Base-by-base conservation (phyloP, 441 rosid species). In the Breynia disticha region DNA sequence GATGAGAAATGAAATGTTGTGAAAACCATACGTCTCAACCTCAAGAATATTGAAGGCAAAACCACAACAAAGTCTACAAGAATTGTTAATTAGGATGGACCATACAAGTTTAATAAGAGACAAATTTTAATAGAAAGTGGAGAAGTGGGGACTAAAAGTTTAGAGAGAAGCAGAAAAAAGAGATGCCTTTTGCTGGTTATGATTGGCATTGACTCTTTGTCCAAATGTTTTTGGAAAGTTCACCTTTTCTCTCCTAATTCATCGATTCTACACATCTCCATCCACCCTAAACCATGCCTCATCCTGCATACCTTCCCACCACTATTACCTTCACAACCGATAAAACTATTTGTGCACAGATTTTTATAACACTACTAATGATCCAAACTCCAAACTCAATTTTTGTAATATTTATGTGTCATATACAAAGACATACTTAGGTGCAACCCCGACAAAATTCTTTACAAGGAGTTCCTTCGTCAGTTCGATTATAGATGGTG, bases 171-270 rank as follows among this genome's bases (percentile, higher is more conserved):
- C n/a, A n/a, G n/a, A n/a, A 39, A 8, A 39, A 39, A 38, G 67
- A 64, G 80, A 68, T 68, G 57, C 75, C 66, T 68, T 79, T 80
- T 73, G 76, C 61, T 63, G 66, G 78, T 64, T 76, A 83, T 89
- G 86, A 86, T 89, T 83, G 87, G 83, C 86, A 83, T 80, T 77
- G 82, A 86, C 93, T 81, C 57, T 61, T 86, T 86, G 95, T 83
- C 91, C 79, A 73, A 77, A 60, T 67, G 81, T 70, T 72, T 55
- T 81, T 88, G 84, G 85, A 77, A 83, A 81, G 66, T 77, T 85
- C 72, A 11, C 77, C 43, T 75, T 55, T 58, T 53, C 47, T 76
- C 56, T 70, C 71, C 52, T 65, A 49, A 52, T 66, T 74, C 50
- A 67, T 61, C 73, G 76, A 77, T 75, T 79, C 81, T 53, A 62